Evolutionary conservation across 2,329 filamentous ascomycete species (phyloP).

Genomic region (Alternaria arborescens): DNA sequence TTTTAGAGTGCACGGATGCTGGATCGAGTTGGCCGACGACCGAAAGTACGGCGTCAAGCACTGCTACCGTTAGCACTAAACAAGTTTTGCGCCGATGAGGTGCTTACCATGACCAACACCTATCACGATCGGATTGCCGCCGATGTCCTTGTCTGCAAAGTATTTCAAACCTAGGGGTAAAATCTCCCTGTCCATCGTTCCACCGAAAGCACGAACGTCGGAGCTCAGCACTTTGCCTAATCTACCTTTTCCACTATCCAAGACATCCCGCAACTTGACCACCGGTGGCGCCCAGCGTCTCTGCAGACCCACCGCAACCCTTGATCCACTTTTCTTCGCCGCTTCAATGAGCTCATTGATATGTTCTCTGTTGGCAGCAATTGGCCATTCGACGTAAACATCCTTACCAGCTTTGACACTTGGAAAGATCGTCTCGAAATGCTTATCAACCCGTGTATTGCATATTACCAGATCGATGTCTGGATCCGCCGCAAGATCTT

Average conservation of each 20-base stretch:
- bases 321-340: constrained; percentile 51
- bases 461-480: constrained; percentile 58
- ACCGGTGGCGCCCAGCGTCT: constrained; percentile 51
- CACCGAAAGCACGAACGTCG: constrained; percentile 17
- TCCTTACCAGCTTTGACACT: constrained; percentile 63
- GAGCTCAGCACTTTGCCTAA: not conserved
- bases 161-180: constrained; percentile 22
- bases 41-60: constrained; percentile 27
- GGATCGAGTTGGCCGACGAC: constrained; percentile 28
- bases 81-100: not conserved
- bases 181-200: constrained; percentile 27
- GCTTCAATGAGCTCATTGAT: constrained; percentile 53
- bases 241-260: constrained; percentile 40
- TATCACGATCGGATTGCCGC: constrained; percentile 29
- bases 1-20: constrained; percentile 11
- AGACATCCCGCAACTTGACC: constrained; percentile 53
- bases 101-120: constrained; percentile 40
- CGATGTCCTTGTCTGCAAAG: constrained; percentile 23
- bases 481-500: constrained; percentile 54
- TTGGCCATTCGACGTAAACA: constrained; percentile 61
- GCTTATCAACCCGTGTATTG: constrained; percentile 63
- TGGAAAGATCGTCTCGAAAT: constrained; percentile 58
- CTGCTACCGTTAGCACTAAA: not conserved
- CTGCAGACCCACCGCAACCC: constrained; percentile 60
- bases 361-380: constrained; percentile 51